Conservation (phyloP, 2,329 filamentous ascomycete genomes). For the Monosporascus sp. region DNA sequence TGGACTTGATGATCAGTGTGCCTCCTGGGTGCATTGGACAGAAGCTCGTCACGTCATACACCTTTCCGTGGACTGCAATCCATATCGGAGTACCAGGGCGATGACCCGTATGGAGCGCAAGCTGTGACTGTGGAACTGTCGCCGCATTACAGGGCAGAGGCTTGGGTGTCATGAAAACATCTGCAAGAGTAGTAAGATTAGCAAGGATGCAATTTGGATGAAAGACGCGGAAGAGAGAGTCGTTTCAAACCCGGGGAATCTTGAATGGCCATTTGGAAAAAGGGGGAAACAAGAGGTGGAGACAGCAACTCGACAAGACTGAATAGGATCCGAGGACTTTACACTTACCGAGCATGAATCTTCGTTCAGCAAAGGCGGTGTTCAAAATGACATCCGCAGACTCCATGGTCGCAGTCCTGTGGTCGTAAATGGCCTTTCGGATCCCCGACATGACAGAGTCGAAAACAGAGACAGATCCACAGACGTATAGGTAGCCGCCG, state of each 20-base stretch:
- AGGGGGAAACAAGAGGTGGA: too few species aligned
- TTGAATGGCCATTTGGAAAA: too few species aligned
- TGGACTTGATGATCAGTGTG: conserved; percentile 48
- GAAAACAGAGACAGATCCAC: conserved; percentile 43
- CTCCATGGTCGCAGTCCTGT: conserved; percentile 47
- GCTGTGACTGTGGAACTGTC: conserved; percentile 43
- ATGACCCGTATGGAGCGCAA: conserved; percentile 48
- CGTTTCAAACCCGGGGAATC: too few species aligned
- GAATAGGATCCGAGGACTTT: too few species aligned
- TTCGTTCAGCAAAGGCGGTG: conserved; percentile 49
- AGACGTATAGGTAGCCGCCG: conserved; percentile 44
- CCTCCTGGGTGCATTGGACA: conserved; percentile 49
- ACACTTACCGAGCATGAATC: conserved; percentile 43
- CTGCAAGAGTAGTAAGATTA: too few species aligned
- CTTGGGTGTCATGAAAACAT: conserved; percentile 53
- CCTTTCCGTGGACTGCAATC: conserved; percentile 49
- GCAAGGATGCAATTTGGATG: too few species aligned
- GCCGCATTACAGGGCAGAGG: conserved; percentile 46
- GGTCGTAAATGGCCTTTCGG: conserved; percentile 49
- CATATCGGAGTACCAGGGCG: conserved; percentile 40
- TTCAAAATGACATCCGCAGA: conserved; percentile 45
- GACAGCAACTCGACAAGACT: too few species aligned
- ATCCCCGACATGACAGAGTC: conserved; percentile 53
- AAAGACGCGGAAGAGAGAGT: too few species aligned
- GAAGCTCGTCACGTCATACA: conserved; percentile 51